Evolutionary conservation across 2,329 filamentous ascomycete genomes (phyloP).

Genomic region (Kalaharituber pfeilii): DNA sequence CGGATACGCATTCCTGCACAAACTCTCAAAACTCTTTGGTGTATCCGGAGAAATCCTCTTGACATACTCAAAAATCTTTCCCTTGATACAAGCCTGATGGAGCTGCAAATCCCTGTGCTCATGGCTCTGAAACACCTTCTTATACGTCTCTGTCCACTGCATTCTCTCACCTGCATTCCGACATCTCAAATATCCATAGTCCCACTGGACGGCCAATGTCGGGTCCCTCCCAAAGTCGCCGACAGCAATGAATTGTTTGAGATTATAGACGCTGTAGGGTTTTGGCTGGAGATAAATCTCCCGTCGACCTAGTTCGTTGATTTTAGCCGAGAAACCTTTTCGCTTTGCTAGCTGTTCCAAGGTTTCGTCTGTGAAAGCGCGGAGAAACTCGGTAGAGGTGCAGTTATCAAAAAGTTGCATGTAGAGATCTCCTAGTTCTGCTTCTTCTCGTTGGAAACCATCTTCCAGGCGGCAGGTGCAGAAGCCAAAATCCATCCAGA

Average conservation of each 20-base stretch:
- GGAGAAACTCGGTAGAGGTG: constrained; percentile 4
- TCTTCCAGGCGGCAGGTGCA: constrained; percentile 1
- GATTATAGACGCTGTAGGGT: too few relatives aligned
- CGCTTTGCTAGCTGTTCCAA: constrained; percentile 2
- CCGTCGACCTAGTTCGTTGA: not conserved
- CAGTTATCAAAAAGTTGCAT: constrained; percentile 3
- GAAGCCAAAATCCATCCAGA: constrained; percentile 5
- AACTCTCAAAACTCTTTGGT: constrained; percentile 1
- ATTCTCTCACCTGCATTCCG: not conserved
- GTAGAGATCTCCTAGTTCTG: constrained; percentile 1
- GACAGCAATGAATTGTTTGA: not conserved
- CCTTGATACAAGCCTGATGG: constrained; percentile 5
- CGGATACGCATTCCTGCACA: not conserved
- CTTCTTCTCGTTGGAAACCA: not conserved
- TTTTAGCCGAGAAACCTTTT: not conserved
- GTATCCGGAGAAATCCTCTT: constrained; percentile 3
- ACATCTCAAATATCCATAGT: constrained; percentile 6
- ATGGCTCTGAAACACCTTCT: not conserved
- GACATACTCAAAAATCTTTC: constrained; percentile 4
- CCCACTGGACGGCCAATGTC: not conserved
- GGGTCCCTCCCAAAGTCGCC: constrained; percentile 1
- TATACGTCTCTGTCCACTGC: constrained; percentile 6
- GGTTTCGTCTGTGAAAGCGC: constrained; percentile 1
- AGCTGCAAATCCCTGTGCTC: constrained; percentile 3
- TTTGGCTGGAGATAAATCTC: too few relatives aligned